A percentile compares a stretch with the other conserved stretches of the same genome.
Conservation (phyloP, 1,139 yeast genomes). For the Blastobotrys elegans region DNA sequence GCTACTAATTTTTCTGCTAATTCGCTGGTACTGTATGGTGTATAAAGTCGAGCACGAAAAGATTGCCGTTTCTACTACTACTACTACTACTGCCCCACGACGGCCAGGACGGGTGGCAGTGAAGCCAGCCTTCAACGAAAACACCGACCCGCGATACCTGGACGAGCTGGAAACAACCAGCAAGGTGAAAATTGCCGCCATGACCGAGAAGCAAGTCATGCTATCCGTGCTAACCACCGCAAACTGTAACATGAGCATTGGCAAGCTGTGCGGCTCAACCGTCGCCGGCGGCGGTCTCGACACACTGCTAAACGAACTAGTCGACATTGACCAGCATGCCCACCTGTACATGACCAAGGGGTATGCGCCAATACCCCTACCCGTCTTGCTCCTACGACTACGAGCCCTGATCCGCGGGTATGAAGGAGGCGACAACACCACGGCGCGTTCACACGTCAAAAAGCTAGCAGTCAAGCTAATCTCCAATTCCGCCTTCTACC, state of each 20-base stretch:
- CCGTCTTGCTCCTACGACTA: constrained; percentile 3
- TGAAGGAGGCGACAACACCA: background rate
- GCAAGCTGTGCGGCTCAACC: background rate
- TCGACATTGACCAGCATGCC: background rate
- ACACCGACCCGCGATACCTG: background rate
- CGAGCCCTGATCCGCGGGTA: constrained; percentile 7
- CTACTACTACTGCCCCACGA: background rate
- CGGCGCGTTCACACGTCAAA: background rate
- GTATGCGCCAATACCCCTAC: background rate
- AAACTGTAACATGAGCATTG: background rate
- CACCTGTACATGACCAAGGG: background rate
- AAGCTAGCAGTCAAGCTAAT: background rate
- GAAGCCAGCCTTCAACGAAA: background rate
- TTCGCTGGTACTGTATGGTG: constrained; percentile 5
- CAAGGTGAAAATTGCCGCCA: background rate
- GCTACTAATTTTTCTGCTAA: background rate
- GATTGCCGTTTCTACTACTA: background rate
- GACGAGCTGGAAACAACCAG: background rate
- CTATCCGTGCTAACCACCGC: background rate
- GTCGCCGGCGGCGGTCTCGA: background rate
- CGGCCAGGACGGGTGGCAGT: background rate
- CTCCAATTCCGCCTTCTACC: background rate
- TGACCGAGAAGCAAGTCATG: constrained; percentile 5
- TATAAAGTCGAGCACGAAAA: background rate
- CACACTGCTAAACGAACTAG: background rate